Base-by-base conservation (phyloP, 768 basidiomycete species). In the Pleurotus tuoliensis region DNA sequence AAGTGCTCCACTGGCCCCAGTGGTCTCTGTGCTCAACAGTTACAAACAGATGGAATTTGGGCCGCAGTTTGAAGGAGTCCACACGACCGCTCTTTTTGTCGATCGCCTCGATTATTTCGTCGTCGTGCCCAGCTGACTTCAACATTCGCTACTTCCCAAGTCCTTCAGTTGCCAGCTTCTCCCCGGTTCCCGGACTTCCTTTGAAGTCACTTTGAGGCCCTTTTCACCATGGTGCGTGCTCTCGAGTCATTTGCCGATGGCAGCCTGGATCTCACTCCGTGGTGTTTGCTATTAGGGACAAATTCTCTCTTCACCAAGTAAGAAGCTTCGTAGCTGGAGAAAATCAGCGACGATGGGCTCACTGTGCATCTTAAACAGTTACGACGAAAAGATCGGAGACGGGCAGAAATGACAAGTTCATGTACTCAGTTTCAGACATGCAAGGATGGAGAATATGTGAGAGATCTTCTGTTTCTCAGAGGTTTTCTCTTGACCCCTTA, bases 371-470 rank as follows among this genome's bases (percentile, higher is more conserved):
- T 56, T 34, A 34, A 58, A 38, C 64, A 94, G 93, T 85, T 18
- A 94, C 89, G 53, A 82, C 83, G 61, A 99, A 98, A 80, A 82
- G 79, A 67, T 87, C 92, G 4, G 81, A 86, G 62, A 70, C 78
- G 18, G 94, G 91, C 43, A 78, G 76, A 60, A 86, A 92, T 82
- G 79, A 76, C 58, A 82, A 82, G 56, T 86, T 82, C 71, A 64
- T 79, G 46, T 98, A 86, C 71, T 88, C 82, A 5, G 81, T 97
- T 43, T 87, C 90, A 46, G 95, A 98, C 74, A 98, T 98, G 96
- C 97, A 99, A 72, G 97, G 97, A 65, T 99, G 97, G 97, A 81
- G 97, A 72, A 88, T 98, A 73, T 85, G 96, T 99, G 66, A 74
- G 66, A 74, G 96, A 88, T 47, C 27, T 58, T 57, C 38, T 37